Conservation (phyloP, 2,329 filamentous ascomycete genomes). For the Exophiala mesophila region DNA sequence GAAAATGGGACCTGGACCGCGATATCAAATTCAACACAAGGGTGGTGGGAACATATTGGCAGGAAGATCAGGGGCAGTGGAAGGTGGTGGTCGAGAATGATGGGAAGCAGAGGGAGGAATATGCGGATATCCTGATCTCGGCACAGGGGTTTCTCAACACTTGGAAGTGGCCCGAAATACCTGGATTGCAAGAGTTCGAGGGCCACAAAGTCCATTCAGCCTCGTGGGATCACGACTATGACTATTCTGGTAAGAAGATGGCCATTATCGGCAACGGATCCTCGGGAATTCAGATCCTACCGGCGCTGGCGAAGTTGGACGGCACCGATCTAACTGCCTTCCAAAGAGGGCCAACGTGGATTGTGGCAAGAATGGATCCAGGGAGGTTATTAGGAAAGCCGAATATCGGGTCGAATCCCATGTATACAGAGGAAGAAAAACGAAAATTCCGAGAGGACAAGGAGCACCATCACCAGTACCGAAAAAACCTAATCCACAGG, state of each 20-base stretch:
- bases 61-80: conserved; percentile 35
- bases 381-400: conserved; percentile 1
- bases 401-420: conserved; percentile 26
- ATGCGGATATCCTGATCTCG: conserved; percentile 35
- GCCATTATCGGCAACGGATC: conserved; percentile 30
- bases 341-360: conserved; percentile 30
- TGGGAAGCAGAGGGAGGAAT: conserved; percentile 25
- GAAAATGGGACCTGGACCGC: conserved; percentile 37
- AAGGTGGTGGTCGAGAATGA: conserved; percentile 30
- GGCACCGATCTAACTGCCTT: conserved; percentile 29
- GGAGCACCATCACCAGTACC: conserved; percentile 18
- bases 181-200: conserved; percentile 25
- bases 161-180: conserved; percentile 30
- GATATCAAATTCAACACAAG: conserved; percentile 34
- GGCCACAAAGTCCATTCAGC: conserved; percentile 27
- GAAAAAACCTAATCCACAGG: conserved; percentile 18
- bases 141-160: conserved; percentile 25
- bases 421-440: conserved; percentile 25
- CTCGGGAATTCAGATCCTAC: conserved; percentile 37
- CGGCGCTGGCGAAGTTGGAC: conserved; percentile 16
- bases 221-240: conserved; percentile 25
- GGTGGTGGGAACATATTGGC: conserved; percentile 37
- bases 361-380: conserved; percentile 21
- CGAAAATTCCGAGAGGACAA: conserved; percentile 21
- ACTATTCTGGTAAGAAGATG: conserved; percentile 26